Evolutionary conservation across 176 grass and related monocot genomes (phyloP).

Genomic region (maize (Zea mays)): DNA sequence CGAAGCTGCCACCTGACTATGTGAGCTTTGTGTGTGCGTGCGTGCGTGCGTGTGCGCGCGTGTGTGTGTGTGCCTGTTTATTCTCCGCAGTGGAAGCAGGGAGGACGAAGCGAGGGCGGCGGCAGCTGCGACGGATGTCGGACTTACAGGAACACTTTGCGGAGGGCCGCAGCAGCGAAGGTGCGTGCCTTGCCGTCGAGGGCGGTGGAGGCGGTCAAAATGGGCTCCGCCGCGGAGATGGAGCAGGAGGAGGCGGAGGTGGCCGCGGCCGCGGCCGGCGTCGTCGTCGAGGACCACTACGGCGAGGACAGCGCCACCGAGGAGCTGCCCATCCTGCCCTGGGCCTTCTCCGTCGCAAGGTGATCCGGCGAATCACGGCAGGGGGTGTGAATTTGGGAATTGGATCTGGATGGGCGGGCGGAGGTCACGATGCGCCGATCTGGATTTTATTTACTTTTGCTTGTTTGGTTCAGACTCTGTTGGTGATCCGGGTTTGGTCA

Average conservation of each 20-base stretch:
- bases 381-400: not conserved
- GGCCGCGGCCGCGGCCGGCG: slow-evolving; percentile 38
- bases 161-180: slow-evolving; percentile 35
- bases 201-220: slow-evolving; percentile 47
- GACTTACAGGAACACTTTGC: slow-evolving; percentile 40
- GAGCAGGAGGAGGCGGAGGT: slow-evolving; percentile 37
- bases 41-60: not conserved
- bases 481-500: slow-evolving; percentile 32
- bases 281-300: slow-evolving; percentile 46
- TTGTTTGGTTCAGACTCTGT: not conserved
- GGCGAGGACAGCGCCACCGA: slow-evolving; percentile 64
- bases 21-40: not conserved
- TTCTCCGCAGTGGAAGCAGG: slow-evolving; percentile 47
- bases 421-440: slow-evolving; percentile 43
- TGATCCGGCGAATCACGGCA: slow-evolving; percentile 34
- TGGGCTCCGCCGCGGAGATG: slow-evolving; percentile 26
- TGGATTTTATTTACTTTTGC: not conserved
- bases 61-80: not conserved
- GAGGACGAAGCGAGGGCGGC: slow-evolving; percentile 22
- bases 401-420: slow-evolving; percentile 18
- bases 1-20: not conserved
- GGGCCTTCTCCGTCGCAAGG: slow-evolving; percentile 90
- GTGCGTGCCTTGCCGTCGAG: slow-evolving; percentile 32
- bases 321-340: slow-evolving; percentile 78
- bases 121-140: slow-evolving; percentile 29